These are phyloP conservation scores for Yamadazyma spencermartinsiae DNA, from an alignment of 1,139 yeast species.

Conservation along the genomic window DNA sequence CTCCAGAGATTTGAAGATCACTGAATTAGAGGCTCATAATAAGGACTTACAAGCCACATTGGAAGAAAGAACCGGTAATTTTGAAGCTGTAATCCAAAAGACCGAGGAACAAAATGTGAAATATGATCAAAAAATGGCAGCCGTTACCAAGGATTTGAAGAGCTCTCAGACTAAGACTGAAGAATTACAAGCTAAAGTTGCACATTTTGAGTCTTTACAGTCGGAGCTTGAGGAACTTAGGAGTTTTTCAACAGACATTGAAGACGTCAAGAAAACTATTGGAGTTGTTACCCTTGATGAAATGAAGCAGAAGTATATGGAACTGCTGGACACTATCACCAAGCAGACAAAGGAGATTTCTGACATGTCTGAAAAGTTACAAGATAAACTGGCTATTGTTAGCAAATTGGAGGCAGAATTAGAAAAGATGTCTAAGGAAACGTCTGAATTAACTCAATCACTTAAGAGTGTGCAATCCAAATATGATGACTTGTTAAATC, in stretches of 20 bases:
- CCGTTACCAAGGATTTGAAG: constrained; percentile 4
- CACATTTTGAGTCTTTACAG: background rate
- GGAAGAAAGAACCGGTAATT: constrained; percentile 8
- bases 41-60: constrained; percentile 11
- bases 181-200: background rate
- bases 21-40: constrained; percentile 8
- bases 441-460: background rate
- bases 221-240: no score
- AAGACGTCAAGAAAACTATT: background rate
- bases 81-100: constrained; percentile 9
- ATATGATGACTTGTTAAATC: background rate
- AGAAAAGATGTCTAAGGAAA: no score
- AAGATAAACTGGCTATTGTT: background rate
- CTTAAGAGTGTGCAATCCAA: background rate
- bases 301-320: no score
- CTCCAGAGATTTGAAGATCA: constrained; percentile 23
- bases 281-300: background rate
- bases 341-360: no score
- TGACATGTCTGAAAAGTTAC: background rate
- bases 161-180: background rate
- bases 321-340: no score
- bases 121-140: constrained; percentile 6
- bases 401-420: background rate
- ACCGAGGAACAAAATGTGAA: constrained; percentile 11
- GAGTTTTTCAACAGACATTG: no score